Percentiles rank a stretch among this genome's conserved stretches.
Evolutionary conservation across 345 rosid genomes (phyloP).

Genomic region (Erysimum cheiranthoides): DNA sequence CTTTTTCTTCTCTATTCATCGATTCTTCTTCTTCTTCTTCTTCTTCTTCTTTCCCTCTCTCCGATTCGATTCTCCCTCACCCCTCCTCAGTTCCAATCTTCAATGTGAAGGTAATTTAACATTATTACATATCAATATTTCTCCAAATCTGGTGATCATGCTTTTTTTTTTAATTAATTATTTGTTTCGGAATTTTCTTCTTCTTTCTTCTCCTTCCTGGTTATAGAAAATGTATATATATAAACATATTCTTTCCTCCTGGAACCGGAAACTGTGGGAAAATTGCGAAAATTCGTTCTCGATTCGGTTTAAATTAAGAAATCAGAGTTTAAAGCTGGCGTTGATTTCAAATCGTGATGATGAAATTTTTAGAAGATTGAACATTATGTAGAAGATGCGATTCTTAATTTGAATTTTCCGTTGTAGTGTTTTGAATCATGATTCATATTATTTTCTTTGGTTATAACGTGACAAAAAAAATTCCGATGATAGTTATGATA

Average conservation of each 20-base stretch:
- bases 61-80: constrained; percentile 8
- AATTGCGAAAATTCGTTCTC: neutral
- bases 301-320: too few species aligned
- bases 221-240: too few species aligned
- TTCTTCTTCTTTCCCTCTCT: neutral
- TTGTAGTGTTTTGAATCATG: neutral
- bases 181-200: neutral
- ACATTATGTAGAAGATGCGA: neutral
- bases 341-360: neutral
- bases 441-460: neutral
- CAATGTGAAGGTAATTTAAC: constrained; percentile 2
- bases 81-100: constrained; percentile 8
- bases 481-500: neutral
- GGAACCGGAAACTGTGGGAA: neutral
- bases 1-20: constrained; percentile 32
- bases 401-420: neutral
- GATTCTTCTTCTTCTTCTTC: neutral
- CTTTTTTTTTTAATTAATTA: too few species aligned
- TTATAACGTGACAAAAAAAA: neutral
- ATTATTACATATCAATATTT: neutral
- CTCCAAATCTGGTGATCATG: too few species aligned
- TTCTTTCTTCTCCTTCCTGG: neutral
- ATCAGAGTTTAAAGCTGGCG: neutral
- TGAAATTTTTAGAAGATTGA: neutral
- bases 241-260: too few species aligned